A percentile compares a stretch with the other conserved stretches of the same genome.
Conservation (phyloP, 106 monocot genomes). For the Apostasia shenzhenica region DNA sequence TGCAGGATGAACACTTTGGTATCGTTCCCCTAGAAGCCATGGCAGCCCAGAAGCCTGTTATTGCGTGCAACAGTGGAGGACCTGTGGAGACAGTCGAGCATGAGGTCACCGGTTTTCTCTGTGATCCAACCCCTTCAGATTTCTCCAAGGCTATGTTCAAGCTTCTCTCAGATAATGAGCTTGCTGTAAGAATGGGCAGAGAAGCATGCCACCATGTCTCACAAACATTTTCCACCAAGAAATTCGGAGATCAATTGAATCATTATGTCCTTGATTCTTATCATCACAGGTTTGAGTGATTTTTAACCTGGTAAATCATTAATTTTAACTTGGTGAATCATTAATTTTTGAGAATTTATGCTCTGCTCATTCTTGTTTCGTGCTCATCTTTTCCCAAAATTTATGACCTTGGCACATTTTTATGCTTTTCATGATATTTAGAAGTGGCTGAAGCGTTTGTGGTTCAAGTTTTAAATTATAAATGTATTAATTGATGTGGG, state of each 20-base stretch:
- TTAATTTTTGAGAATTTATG: too few species aligned
- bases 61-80: constrained; percentile 89
- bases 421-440: too few species aligned
- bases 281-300: constrained; percentile 44
- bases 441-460: too few species aligned
- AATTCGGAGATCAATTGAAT: constrained; percentile 54
- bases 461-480: too few species aligned
- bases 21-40: constrained; percentile 94
- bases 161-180: constrained; percentile 22
- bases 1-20: constrained; percentile 85
- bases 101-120: constrained; percentile 64
- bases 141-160: constrained; percentile 50
- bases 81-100: constrained; percentile 63
- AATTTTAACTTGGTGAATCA: too few species aligned
- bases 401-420: too few species aligned
- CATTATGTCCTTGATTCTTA: constrained; percentile 36
- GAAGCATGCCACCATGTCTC: constrained; percentile 48
- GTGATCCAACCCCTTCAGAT: constrained; percentile 36
- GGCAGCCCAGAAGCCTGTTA: constrained; percentile 76
- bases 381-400: too few species aligned
- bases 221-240: constrained; percentile 45
- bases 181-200: constrained; percentile 54
- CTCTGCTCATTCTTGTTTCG: too few species aligned
- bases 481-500: too few species aligned
- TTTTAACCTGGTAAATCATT: neutral